Conservation (phyloP, 2,329 filamentous ascomycete genomes). For the Boeremia exigua region DNA sequence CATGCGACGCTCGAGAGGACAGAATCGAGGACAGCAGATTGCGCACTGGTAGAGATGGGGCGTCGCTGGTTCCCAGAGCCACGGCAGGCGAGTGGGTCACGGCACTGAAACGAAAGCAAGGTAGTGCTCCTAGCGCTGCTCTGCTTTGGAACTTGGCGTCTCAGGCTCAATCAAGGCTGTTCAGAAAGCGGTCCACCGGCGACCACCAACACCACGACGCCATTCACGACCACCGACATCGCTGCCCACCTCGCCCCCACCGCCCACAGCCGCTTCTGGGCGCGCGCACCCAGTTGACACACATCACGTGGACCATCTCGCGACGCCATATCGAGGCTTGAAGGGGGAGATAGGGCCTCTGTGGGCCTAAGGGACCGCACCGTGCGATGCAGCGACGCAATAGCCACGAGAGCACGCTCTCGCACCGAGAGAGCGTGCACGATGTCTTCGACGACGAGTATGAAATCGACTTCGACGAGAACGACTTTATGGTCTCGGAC, state of each 20-base stretch:
- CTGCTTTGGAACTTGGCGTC: slow-evolving; percentile 31
- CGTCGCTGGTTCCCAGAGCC: neutral
- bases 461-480: slow-evolving; percentile 49
- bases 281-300: slow-evolving; percentile 22
- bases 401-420: slow-evolving; percentile 37
- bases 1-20: neutral
- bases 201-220: slow-evolving; percentile 30
- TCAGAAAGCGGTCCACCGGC: slow-evolving; percentile 13
- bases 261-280: slow-evolving; percentile 16
- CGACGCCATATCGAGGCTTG: slow-evolving; percentile 28
- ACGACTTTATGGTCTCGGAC: slow-evolving; percentile 52
- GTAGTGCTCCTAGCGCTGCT: neutral
- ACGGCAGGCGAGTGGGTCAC: slow-evolving; percentile 1
- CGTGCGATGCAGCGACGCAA: slow-evolving; percentile 49
- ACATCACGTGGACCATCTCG: slow-evolving; percentile 18
- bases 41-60: neutral
- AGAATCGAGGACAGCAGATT: neutral
- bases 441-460: slow-evolving; percentile 59
- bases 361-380: slow-evolving; percentile 39
- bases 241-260: slow-evolving; percentile 26
- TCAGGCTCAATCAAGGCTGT: slow-evolving; percentile 16
- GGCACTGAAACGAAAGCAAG: slow-evolving; percentile 33
- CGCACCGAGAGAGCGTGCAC: slow-evolving; percentile 39
- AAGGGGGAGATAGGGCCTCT: slow-evolving; percentile 36
- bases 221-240: slow-evolving; percentile 28